These are phyloP conservation scores for Trichoderma polysporum DNA, from an alignment of 2,329 filamentous ascomycete species.

Conservation along the genomic window DNA sequence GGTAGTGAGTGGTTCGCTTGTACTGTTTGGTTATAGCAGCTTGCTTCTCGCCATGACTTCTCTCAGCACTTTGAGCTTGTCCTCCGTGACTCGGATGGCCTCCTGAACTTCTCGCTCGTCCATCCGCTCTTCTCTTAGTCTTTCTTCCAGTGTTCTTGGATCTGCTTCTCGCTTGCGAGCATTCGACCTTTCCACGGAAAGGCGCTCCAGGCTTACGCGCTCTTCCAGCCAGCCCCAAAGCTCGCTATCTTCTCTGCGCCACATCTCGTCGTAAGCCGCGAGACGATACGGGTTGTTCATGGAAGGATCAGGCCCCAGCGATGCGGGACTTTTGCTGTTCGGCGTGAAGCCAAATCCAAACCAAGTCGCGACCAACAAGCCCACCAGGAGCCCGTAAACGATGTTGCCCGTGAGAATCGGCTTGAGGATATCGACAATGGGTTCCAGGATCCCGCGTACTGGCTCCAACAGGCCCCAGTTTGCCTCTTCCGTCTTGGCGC, in stretches of 20 bases:
- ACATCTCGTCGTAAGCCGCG: slow-evolving; percentile 89
- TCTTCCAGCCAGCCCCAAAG: slow-evolving; percentile 94
- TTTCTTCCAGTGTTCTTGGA: slow-evolving; percentile 59
- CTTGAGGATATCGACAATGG: slow-evolving; percentile 66
- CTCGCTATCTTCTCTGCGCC: slow-evolving; percentile 82
- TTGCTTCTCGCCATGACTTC: slow-evolving; percentile 60
- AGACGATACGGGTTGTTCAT: slow-evolving; percentile 60
- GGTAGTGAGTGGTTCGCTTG: background rate
- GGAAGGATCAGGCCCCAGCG: slow-evolving; percentile 36
- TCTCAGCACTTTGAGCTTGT: slow-evolving; percentile 76
- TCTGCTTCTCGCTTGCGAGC: slow-evolving; percentile 51
- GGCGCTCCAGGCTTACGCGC: slow-evolving; percentile 69
- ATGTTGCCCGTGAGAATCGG: slow-evolving; percentile 75
- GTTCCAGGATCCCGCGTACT: slow-evolving; percentile 66
- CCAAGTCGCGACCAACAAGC: slow-evolving; percentile 73
- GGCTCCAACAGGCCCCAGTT: slow-evolving; percentile 84
- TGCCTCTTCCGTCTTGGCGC: slow-evolving; percentile 45
- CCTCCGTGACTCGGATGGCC: slow-evolving; percentile 82
- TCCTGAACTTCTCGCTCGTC: slow-evolving; percentile 72
- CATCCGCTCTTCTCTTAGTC: slow-evolving; percentile 60
- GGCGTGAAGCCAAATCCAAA: slow-evolving; percentile 60
- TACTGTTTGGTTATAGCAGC: slow-evolving; percentile 23
- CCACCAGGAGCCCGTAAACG: slow-evolving; percentile 70
- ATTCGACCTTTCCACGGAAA: slow-evolving; percentile 38
- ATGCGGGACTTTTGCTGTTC: slow-evolving; percentile 34